Conservation (phyloP, 768 basidiomycete species). For the Kwoniella newhampshirensis region DNA sequence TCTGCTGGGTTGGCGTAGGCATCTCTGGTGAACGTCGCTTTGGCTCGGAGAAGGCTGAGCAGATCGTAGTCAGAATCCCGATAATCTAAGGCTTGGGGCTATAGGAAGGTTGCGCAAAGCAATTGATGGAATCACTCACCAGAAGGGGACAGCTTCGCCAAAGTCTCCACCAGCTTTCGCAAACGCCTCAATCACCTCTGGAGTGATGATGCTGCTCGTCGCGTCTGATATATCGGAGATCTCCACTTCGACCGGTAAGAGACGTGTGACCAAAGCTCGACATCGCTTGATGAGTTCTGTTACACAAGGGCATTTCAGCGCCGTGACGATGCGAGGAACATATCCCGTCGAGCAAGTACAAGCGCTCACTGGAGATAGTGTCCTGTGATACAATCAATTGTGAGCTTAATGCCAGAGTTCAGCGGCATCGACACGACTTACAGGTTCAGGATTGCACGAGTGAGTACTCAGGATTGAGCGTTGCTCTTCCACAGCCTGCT, state of each 20-base stretch:
- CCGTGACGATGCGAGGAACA: background rate
- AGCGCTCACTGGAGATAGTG: conserved; percentile 44
- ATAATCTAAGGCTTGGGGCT: background rate
- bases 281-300: conserved; percentile 78
- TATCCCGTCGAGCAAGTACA: no score
- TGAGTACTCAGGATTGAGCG: conserved; percentile 41
- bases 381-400: conserved; percentile 27
- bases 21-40: conserved; percentile 77
- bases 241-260: conserved; percentile 80
- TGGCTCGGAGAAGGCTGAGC: conserved; percentile 32
- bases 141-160: conserved; percentile 66
- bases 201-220: conserved; percentile 80
- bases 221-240: conserved; percentile 66
- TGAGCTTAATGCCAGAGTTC: background rate
- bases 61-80: background rate
- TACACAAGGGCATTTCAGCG: background rate
- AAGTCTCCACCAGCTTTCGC: conserved; percentile 83
- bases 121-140: conserved; percentile 21
- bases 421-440: conserved; percentile 16
- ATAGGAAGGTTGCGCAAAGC: no score
- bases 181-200: conserved; percentile 69
- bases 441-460: conserved; percentile 43
- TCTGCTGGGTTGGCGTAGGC: conserved; percentile 79
- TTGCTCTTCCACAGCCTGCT: conserved; percentile 49
- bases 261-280: conserved; percentile 68